Conservation (phyloP, 164 flowering plant genomes). For the Chimonanthus praecox region DNA sequence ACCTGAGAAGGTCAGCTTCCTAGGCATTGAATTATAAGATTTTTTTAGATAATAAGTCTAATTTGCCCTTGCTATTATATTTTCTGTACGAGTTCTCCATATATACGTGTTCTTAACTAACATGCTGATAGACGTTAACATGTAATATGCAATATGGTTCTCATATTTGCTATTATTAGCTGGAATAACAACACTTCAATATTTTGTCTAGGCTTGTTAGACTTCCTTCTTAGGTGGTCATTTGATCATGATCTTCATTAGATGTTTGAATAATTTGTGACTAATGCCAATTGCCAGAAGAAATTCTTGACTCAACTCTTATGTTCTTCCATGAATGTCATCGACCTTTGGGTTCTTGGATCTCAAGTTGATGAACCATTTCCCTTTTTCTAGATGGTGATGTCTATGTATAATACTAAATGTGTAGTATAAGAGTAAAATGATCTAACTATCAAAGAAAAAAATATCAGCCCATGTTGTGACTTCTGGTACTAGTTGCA, state of each 20-base stretch:
- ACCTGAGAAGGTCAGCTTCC: constrained; percentile 68
- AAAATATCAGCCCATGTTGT: no score
- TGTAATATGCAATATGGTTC: neutral
- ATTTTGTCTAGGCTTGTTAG: neutral
- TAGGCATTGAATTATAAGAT: neutral
- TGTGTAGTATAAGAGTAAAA: no score
- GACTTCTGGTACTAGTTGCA: no score
- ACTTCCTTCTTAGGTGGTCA: neutral
- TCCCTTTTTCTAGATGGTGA: no score
- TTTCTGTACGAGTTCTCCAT: neutral
- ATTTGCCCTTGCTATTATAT: neutral
- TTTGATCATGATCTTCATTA: neutral
- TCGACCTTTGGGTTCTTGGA: no score
- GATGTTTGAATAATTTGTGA: neutral
- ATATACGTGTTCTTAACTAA: neutral
- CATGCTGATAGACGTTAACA: neutral
- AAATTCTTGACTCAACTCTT: neutral
- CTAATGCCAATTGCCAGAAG: neutral
- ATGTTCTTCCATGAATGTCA: neutral
- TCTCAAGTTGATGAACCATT: no score
- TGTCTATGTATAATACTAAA: no score
- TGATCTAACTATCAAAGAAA: no score
- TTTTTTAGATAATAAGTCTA: neutral
- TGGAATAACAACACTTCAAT: neutral
- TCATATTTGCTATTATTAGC: neutral